Conservation (phyloP, 2,329 filamentous ascomycete species). For the Cercospora canescens region DNA sequence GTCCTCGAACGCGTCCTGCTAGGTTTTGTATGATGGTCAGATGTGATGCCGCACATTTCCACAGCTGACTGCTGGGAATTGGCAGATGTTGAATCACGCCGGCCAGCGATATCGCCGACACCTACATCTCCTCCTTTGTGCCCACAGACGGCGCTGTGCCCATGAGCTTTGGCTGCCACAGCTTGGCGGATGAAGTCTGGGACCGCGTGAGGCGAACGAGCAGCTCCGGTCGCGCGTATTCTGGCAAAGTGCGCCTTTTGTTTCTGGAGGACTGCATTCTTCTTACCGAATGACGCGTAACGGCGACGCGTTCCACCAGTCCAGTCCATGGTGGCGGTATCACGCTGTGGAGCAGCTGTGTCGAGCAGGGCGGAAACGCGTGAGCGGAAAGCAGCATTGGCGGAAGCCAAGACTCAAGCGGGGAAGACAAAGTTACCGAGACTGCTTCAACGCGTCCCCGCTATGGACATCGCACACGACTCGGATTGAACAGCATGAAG, state of each 20-base stretch:
- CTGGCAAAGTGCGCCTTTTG: constrained; percentile 51
- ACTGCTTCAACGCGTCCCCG: neutral
- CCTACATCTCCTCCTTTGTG: neutral
- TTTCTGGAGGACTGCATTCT: constrained; percentile 38
- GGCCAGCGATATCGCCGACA: neutral
- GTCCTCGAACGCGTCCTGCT: neutral
- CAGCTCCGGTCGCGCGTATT: constrained; percentile 30
- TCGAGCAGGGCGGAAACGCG: neutral
- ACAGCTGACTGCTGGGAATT: neutral
- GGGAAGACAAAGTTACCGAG: neutral
- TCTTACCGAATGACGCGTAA: constrained; percentile 34
- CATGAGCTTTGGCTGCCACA: constrained; percentile 5
- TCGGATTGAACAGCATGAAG: neutral
- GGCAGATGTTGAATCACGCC: neutral
- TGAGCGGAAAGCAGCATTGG: neutral
- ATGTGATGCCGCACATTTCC: neutral
- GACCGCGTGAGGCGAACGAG: constrained; percentile 7
- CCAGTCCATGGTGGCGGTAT: constrained; percentile 47
- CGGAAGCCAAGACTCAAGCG: neutral
- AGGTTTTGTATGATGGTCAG: neutral
- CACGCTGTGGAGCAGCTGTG: neutral
- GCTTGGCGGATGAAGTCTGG: constrained; percentile 17
- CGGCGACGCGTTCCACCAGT: constrained; percentile 45
- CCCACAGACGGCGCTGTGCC: neutral
- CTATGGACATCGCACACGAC: neutral